phyloP scores from a whole-genome alignment of 768 basidiomycete species.

The Termitomyces sp. region DNA sequence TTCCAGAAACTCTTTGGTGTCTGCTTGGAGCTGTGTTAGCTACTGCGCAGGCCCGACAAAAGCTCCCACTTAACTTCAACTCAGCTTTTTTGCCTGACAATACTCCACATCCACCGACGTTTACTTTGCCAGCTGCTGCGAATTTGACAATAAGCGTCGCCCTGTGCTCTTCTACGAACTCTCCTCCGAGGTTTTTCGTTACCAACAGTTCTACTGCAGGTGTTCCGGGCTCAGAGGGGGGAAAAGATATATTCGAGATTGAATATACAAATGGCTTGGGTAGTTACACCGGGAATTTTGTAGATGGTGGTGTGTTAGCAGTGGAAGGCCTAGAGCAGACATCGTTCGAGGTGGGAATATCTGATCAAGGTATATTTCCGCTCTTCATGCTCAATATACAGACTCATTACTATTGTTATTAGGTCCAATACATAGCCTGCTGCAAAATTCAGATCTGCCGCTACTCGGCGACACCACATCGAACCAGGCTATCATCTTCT shows the following conservation, averaged over 20 bases:
- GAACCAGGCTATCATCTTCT: constrained; percentile 70
- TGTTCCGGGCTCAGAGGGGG: constrained; percentile 32
- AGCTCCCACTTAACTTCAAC: constrained; percentile 32
- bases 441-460: constrained; percentile 33
- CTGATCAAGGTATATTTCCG: constrained; percentile 31
- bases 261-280: constrained; percentile 42
- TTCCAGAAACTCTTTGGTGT: constrained; percentile 29
- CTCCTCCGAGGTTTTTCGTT: constrained; percentile 51
- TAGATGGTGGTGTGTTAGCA: constrained; percentile 45
- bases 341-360: constrained; percentile 56
- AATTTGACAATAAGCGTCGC: constrained; percentile 44
- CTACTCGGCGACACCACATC: constrained; percentile 71
- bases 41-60: constrained; percentile 25
- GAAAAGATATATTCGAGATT: constrained; percentile 43
- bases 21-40: constrained; percentile 26
- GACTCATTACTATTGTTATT: background rate
- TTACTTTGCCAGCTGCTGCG: constrained; percentile 33
- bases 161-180: constrained; percentile 31
- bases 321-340: constrained; percentile 34
- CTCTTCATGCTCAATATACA: background rate
- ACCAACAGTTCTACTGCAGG: constrained; percentile 39
- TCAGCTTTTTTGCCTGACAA: constrained; percentile 24
- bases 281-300: constrained; percentile 41
- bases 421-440: constrained; percentile 46
- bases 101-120: constrained; percentile 29